Evolutionary conservation across 2,329 filamentous ascomycete species (phyloP), one percentile per base, ranked within the genome.

Genomic region (Ilyonectria robusta): DNA sequence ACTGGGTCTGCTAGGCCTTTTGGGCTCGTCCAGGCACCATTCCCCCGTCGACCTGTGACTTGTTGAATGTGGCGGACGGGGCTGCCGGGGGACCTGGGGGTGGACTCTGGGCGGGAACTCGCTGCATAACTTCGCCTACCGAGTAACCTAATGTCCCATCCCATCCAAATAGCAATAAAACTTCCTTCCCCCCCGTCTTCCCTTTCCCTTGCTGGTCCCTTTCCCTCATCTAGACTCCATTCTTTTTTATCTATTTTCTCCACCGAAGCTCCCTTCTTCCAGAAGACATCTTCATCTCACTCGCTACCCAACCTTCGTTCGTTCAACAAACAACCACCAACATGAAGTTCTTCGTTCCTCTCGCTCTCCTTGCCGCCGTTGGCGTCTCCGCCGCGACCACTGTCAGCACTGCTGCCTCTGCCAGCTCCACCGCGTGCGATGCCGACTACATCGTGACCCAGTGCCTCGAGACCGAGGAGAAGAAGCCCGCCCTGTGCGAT

Each of bases 371-470:
- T 65, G 78, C 79, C 70, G 76, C 76, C 66, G 77, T 77, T 56
- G 75, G 73, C 68, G 78, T 76, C 65, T 71, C 77, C 47, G 81
- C 82, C 35, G 77, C 80, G 71, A 75, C 75, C 58, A 68, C 71
- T 50, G 29, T 35, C 19, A 74, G 75, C 37, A 70, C 70, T 35
- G 77, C 77, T 55, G 66, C 77, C 53, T 77, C 79, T 46, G 69
- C 74, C 46, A 72, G 73, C 47, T 67, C 78, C 62, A 64, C 76
- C 47, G 75, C 76, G 44, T 87, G 85, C 72, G 78, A 75, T 9
- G 85, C 85, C 70, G 79, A 84, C 59, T 82, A 83, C 79, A 86
- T 87, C 47, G 82, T 87, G 73, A 79, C 80, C 62, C 72, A 79
- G 62, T 87, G 85, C 74, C 78, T 87, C 23, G 60, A 70, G 37